Base-by-base conservation (phyloP, 306 rosid genomes). In the Cajanus cajan region DNA sequence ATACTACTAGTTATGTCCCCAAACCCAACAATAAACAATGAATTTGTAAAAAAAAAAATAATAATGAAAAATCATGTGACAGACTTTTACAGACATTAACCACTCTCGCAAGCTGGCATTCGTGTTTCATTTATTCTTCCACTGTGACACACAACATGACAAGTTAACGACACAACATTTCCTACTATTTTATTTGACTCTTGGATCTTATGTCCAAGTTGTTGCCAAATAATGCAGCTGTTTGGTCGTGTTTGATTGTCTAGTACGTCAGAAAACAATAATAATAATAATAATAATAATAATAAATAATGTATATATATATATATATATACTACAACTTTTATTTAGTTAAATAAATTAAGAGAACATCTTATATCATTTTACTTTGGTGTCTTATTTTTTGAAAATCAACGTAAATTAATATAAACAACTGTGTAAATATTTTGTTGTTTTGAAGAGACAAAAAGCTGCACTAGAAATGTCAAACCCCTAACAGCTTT, bases 121-220 rank as follows among this genome's bases (percentile, higher is more conserved):
- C 13, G 16, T 72, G 66, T 52, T 72, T 51, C 48, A 33, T n/a
- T 33, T 34, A 18, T 71, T 18, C 65, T 19, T 40, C 36, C 77
- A 19, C 11, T 66, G 34, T 39, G 9, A 36, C 36, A 54, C 51
- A 36, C 12, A 15, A 36, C 9, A 52, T 4, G 50, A 52, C 64
- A 36, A 52, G 22, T 50, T 71, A 63, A 71, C 36, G 24, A 36
- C 39, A 52, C 66, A 52, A 34, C 77, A 52, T 52, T 71, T 71
- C 19, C 8, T 33, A 63, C 12, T 31, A 28, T 28, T 28, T 28
- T 28, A 28, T 61, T 8, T 3, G 7, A 61, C 24, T 64, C 0
- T 36, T 58, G 8, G 64, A 58, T 51, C 25, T 1, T 25, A 12
- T 59, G 12, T 31, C 68, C 66, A 28, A 54, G 40, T 28, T 59